Base-by-base conservation (phyloP, 23 red algal genomes). In the Gracilaria vermiculophylla region DNA sequence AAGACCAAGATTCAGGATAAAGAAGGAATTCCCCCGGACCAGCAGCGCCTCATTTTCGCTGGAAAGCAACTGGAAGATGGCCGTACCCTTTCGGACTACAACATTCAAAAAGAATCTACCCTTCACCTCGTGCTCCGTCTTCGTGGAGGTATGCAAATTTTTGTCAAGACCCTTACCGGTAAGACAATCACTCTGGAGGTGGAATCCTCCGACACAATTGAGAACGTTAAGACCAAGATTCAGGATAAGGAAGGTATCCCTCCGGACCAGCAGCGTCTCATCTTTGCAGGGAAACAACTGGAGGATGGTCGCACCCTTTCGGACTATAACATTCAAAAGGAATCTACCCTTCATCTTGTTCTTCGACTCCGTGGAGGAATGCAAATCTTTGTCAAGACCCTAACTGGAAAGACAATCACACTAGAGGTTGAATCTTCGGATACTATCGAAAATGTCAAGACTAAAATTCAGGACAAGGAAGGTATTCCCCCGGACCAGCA, bases 1-100 rank as follows among this genome's bases (percentile, higher is more conserved):
- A 98, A 98, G 90, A 87, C 91, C 2, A 98, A 98, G 93, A 98
- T 98, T 79, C 96, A 98, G 83, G 96, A 98, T 76, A 98, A 98
- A 89, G 96, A 98, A 78, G 96, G 96, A 13, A 98, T 98, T 57
- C 96, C 96, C 0, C 96, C 96, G n/a, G 96, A 98, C 79, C 96
- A 98, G 90, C 96, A 98, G 91, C 92, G 96, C 28, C 75, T 98
- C 37, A 98, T 98, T 53, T 98, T 98, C 69, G 96, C 96, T 11
- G 96, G 96, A 37, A 98, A 98, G 74, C 96, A 98, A 52, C 73
- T 98, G n/a, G 96, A 98, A 83, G 96, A 98, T 49, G 96, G 96
- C 33, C 91, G 96, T 55, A 98, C 96, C 16, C 85, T 98, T 4
- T 92, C 86, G 40, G 96, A 98, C 83, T 98, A 98, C 49, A 98